A percentile compares a stretch with the other conserved stretches of the same genome.
These are phyloP conservation scores for Phytopythium chamaehyphon DNA, from an alignment of 352 stramenopile species.

Conservation along the genomic window DNA sequence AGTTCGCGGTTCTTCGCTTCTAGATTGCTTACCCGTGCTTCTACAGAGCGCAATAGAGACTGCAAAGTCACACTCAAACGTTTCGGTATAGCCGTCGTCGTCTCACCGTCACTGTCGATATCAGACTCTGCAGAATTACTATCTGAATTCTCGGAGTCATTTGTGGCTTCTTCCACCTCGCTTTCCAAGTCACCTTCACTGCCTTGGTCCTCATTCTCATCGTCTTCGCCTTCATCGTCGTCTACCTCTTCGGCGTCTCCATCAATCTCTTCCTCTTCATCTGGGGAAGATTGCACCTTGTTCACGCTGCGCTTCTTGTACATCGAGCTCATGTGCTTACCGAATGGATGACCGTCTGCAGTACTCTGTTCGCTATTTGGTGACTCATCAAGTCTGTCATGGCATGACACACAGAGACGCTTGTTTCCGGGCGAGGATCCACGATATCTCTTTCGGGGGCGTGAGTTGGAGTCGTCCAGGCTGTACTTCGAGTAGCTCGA, in stretches of 20 bases:
- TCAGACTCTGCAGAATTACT: slow-evolving; percentile 14
- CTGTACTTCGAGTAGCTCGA: slow-evolving; percentile 23
- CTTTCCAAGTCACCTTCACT: slow-evolving; percentile 14
- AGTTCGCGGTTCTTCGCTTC: slow-evolving; percentile 36
- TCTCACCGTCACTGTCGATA: slow-evolving; percentile 8
- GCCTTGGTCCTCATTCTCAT: slow-evolving; percentile 7
- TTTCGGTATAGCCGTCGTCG: slow-evolving; percentile 4
- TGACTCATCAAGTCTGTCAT: not conserved
- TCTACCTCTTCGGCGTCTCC: slow-evolving; percentile 7
- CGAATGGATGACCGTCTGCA: not conserved
- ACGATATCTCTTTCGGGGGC: not conserved
- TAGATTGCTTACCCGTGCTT: slow-evolving; percentile 36
- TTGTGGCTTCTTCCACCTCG: not conserved
- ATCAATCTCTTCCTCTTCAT: slow-evolving; percentile 14
- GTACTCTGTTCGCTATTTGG: not conserved
- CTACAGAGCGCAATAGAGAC: slow-evolving; percentile 27
- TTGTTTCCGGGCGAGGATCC: not conserved
- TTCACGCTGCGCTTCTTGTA: not conserved
- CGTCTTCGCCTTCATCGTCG: slow-evolving; percentile 5
- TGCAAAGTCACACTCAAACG: slow-evolving; percentile 10
- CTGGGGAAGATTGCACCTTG: not conserved
- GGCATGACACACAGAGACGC: slow-evolving; percentile 4
- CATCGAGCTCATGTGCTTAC: not conserved
- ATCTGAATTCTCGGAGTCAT: slow-evolving; percentile 7
- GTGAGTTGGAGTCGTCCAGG: not conserved